Conservation (phyloP, 2,329 filamentous ascomycete species). For the Claviceps fusiformis region DNA sequence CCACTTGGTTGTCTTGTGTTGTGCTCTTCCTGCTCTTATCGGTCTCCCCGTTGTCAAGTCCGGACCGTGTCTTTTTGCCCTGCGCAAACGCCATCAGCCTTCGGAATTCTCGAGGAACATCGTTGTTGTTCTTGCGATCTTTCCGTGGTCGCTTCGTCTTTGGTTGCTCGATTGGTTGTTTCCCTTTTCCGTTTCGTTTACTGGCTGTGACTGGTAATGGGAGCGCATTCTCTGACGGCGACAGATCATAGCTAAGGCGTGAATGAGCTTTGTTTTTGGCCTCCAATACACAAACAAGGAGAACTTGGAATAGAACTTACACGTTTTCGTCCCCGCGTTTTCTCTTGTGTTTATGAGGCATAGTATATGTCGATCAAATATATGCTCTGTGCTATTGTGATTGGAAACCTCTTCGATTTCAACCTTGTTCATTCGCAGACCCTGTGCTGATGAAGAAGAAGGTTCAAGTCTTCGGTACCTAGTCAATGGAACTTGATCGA, state of each 20-base stretch:
- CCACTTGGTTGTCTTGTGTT: conserved; percentile 12
- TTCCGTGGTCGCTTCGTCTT: conserved; percentile 30
- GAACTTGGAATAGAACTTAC: conserved; percentile 24
- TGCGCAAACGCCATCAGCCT: conserved; percentile 66
- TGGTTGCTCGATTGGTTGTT: conserved; percentile 21
- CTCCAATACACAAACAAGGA: neutral
- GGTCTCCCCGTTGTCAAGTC: conserved; percentile 55
- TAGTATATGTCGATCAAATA: conserved; percentile 20
- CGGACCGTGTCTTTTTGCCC: conserved; percentile 44
- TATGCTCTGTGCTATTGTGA: conserved; percentile 5
- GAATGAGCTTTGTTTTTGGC: conserved; percentile 6
- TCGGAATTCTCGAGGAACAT: conserved; percentile 78
- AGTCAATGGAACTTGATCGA: neutral
- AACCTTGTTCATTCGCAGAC: neutral
- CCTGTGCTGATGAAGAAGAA: neutral
- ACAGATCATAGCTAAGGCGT: conserved; percentile 32
- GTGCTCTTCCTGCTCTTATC: conserved; percentile 9
- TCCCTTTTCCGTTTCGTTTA: conserved; percentile 16
- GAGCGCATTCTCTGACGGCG: conserved; percentile 33
- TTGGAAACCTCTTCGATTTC: neutral
- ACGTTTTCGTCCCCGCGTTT: conserved; percentile 39
- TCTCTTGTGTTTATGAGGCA: conserved; percentile 83
- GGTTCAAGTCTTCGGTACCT: neutral
- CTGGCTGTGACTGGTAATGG: conserved; percentile 33
- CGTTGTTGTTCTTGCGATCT: conserved; percentile 44